Evolutionary conservation across 805 yeast genomes (phyloP), one percentile per base, ranked within the genome.

Genomic region (Komagataella pseudopastoris): DNA sequence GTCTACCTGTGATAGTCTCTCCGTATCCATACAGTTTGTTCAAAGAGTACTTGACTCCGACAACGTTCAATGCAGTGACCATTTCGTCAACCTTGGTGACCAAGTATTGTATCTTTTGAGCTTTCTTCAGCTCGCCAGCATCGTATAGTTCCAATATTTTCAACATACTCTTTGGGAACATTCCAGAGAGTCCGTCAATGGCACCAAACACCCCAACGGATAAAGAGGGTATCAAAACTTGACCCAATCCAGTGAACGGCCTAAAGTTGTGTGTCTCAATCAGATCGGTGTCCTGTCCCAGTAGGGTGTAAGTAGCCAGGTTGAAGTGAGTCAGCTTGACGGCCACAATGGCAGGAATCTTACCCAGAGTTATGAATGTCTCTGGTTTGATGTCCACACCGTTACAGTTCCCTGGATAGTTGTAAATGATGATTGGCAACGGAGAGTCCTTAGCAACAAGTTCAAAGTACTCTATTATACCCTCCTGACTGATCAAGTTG

Each of bases 311-410:
- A 49, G 70, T 70, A 17, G 77, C 65, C 44, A 77, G 70, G 58
- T 78, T 76, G 36, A 73, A 75, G 59, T 77, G 76, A 5, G 80
- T 70, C 55, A 76, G 63, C 63, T 78, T 78, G 56, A 72, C 66
- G 18, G 83, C 82, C 24, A 76, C 73, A 54, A 72, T 71, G 57
- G 74, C 74, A 51, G 69, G 66, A 58, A 72, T 76, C 23, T 64
- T 67, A 45, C 76, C 68, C 46, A 76, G 68, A 52, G 64, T 66
- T 47, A 60, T 64, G 52, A 74, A 61, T 36, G 76, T 69, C 48
- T 59, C 61, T 20, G 72, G 71, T 23, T 61, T 63, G 51, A 75
- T 64, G 51, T 56, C 57, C 46, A 73, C 62, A 52, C 64, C 63
- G 61, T 72, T 73, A 50, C 73, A 64, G 16, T 72, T 77, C 14